Conservation (phyloP, 2,329 filamentous ascomycete species). For the Colletotrichum lini region DNA sequence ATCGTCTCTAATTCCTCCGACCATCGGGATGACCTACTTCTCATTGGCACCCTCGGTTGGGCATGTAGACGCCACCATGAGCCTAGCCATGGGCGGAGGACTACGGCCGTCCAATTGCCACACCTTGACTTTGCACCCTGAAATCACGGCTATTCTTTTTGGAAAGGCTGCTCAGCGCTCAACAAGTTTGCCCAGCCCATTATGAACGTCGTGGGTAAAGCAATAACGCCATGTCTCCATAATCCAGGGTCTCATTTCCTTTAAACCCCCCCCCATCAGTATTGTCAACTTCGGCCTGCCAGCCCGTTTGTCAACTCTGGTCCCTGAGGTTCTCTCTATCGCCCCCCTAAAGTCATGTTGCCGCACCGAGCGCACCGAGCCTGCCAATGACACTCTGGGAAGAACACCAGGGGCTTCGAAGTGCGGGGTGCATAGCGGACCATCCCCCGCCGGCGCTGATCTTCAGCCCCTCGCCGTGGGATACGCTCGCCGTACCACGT, state of each 20-base stretch:
- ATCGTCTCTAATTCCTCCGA: neutral
- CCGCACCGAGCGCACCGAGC: neutral
- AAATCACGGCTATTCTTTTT: no score
- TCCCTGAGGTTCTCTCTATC: no score
- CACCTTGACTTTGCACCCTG: neutral
- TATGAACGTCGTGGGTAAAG: no score
- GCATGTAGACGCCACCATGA: neutral
- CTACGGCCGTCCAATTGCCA: neutral
- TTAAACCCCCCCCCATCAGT: no score
- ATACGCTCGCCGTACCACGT: conserved; percentile 23
- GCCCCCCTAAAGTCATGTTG: neutral
- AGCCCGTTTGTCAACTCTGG: no score
- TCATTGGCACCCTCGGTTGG: neutral
- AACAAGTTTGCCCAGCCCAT: neutral
- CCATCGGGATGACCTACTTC: neutral
- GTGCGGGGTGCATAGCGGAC: conserved; percentile 33
- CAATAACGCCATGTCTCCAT: no score
- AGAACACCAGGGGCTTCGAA: neutral
- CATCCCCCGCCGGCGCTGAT: neutral
- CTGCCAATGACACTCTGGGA: neutral
- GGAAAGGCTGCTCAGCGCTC: neutral
- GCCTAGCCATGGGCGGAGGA: neutral
- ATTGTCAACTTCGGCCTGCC: no score
- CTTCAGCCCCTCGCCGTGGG: neutral
- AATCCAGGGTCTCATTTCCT: no score